phyloP scores from a whole-genome alignment of 805 yeast genomes.

The Tetrapisispora arboricola region DNA sequence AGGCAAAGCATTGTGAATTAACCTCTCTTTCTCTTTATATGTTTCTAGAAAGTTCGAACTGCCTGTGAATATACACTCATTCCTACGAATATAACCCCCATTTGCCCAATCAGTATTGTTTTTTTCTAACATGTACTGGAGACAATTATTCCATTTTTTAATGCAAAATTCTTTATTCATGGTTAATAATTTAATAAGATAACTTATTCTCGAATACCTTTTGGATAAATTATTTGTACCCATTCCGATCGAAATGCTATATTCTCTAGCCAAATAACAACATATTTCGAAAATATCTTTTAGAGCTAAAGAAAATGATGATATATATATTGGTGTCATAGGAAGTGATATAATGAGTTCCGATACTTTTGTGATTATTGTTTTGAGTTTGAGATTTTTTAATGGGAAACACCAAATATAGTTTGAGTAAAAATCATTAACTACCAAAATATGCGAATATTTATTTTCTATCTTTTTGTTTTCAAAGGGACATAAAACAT shows the following conservation, averaged over 20 bases:
- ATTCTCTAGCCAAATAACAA: conserved; percentile 15
- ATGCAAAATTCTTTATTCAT: conserved; percentile 15
- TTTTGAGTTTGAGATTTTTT: conserved; percentile 15
- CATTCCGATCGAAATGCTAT: conserved; percentile 20
- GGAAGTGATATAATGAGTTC: conserved; percentile 14
- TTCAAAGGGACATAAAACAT: conserved; percentile 21
- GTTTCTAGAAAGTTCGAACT: conserved; percentile 3
- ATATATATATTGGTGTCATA: conserved; percentile 23
- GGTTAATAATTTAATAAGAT: conserved; percentile 11
- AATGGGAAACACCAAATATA: conserved; percentile 26
- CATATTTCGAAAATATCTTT: conserved; percentile 24
- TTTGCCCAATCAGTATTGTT: conserved; percentile 11
- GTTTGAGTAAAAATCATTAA: conserved; percentile 23
- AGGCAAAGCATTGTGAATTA: conserved; percentile 12
- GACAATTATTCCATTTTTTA: conserved; percentile 21
- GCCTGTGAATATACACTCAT: background rate
- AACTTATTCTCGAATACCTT: conserved; percentile 6
- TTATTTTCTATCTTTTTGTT: conserved; percentile 17
- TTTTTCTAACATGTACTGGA: conserved; percentile 13
- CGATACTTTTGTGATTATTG: conserved; percentile 11
- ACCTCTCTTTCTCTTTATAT: conserved; percentile 13
- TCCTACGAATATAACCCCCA: background rate
- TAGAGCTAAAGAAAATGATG: conserved; percentile 21
- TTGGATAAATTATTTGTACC: conserved; percentile 7
- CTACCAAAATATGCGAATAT: conserved; percentile 21